Evolutionary conservation across 805 yeast species (phyloP), one percentile per base, ranked within the genome.

Genomic region (Yueomyces sp.): DNA sequence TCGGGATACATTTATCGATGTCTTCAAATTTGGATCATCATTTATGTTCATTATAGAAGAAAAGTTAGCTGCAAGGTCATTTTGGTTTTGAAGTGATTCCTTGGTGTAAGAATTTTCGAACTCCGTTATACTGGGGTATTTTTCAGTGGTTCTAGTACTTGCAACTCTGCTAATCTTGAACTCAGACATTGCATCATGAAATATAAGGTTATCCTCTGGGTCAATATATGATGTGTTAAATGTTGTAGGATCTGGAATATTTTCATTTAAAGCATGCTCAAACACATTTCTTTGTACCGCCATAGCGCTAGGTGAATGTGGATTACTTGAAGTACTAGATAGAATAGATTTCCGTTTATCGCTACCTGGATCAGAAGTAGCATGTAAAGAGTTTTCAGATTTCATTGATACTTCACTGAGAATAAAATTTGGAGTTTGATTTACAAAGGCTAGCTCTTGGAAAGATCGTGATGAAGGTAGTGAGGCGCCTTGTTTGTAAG

Each of bases 151-250:
- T 19, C 19, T 19, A 19, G 19, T 19, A 19, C 19, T 19, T 19
- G 19, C 19, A 19, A 19, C 19, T 30, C 37, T 34, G 37, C 37
- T 34, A n/a, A 7, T 11, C 5, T 34, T 34, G n/a, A 9, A 11
- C 6, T 34, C n/a, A n/a, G 26, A 5, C n/a, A 34, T 34, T 34
- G 26, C 37, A 34, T 34, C 37, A n/a, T 34, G 26, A 11, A 19
- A 11, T 9, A 19, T n/a, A 2, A 5, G 8, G 37, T 34, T 11
- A 5, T 7, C n/a, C 1, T 7, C n/a, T 7, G 29, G n/a, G 7
- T 39, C 55, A 32, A 49, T 51, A 12, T 42, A 41, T 40, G 54
- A 52, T 4, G 59, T 50, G 33, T 37, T 39, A 19, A 36, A 37
- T 26, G 37, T 34, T n/a, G 40, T 40, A n/a, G 33, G 28, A 19